Percentiles rank a stretch among this genome's conserved stretches.
Evolutionary conservation across 306 rosid genomes (phyloP).

Genomic region (Aeschynomene evenia): DNA sequence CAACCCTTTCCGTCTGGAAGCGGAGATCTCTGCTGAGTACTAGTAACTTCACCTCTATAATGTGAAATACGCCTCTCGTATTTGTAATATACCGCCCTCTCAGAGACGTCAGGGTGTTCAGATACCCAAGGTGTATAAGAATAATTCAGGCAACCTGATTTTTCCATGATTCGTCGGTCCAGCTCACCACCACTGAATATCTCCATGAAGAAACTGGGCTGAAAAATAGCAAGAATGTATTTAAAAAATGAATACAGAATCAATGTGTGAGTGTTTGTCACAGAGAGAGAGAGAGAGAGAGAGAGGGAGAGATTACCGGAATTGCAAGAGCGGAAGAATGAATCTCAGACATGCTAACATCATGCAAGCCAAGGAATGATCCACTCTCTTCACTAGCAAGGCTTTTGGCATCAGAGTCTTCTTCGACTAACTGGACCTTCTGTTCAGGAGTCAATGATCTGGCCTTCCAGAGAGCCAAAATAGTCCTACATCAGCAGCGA

Average conservation of each 20-base stretch:
- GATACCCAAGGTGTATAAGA: constrained; percentile 88
- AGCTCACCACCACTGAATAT: constrained; percentile 74
- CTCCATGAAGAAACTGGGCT: constrained; percentile 80
- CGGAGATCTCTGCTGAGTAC: constrained; percentile 69
- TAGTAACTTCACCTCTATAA: constrained; percentile 83
- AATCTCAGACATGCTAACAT: constrained; percentile 86
- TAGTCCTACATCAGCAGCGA: constrained; percentile 62
- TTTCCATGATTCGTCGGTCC: constrained; percentile 84
- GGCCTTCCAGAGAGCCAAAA: constrained; percentile 97
- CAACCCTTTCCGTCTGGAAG: constrained; percentile 74
- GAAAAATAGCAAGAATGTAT: constrained; percentile 20
- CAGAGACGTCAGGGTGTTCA: constrained; percentile 66
- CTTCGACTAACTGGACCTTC: constrained; percentile 81
- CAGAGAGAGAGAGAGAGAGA: constrained; percentile 4
- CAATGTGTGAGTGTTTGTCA: background rate
- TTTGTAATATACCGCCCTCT: constrained; percentile 82
- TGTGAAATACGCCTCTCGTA: constrained; percentile 68
- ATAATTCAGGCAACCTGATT: constrained; percentile 73
- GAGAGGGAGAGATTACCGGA: constrained; percentile 57
- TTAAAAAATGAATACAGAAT: background rate
- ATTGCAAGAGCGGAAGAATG: constrained; percentile 54
- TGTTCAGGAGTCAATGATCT: constrained; percentile 97
- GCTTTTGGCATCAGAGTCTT: constrained; percentile 71
- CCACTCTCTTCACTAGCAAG: constrained; percentile 71
- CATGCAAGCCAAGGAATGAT: constrained; percentile 69